A percentile compares a stretch with the other conserved stretches of the same genome.
Evolutionary conservation across 2,329 filamentous ascomycete genomes (phyloP).

Genomic region (Magnaporthiopsis rhizophila): DNA sequence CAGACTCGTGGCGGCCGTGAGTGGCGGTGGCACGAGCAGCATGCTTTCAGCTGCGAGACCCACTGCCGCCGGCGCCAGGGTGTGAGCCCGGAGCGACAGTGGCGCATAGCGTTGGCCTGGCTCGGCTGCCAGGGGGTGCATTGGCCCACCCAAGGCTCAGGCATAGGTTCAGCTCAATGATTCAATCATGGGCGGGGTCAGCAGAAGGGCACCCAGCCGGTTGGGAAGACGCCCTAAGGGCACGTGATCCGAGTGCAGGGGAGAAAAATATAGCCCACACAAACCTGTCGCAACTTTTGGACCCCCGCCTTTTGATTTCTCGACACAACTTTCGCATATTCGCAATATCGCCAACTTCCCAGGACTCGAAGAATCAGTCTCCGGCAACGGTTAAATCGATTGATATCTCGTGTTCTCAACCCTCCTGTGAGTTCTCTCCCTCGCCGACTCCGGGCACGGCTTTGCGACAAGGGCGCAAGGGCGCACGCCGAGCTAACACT

Average conservation of each 20-base stretch:
- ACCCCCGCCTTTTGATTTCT: neutral
- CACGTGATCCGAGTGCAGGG: neutral
- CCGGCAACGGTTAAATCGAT: slow-evolving; percentile 99
- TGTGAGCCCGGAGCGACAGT: no score
- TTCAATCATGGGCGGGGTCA: no score
- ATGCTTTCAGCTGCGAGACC: no score
- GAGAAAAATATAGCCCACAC: neutral
- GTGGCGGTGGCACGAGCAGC: neutral
- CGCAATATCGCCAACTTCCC: slow-evolving; percentile 8
- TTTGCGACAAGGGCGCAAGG: neutral
- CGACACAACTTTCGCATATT: slow-evolving; percentile 9
- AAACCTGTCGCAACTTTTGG: neutral
- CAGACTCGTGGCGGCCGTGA: neutral
- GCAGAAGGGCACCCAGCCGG: neutral
- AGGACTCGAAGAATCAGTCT: slow-evolving; percentile 99
- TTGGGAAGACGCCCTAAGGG: neutral
- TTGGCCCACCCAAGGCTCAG: no score
- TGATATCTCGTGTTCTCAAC: slow-evolving; percentile 80
- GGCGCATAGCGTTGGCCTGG: no score
- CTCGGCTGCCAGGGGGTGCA: no score
- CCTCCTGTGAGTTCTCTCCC: slow-evolving; percentile 10
- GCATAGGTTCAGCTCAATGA: no score
- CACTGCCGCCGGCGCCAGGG: no score
- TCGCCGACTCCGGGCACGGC: neutral
- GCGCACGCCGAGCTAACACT: slow-evolving; percentile 2